Base-by-base conservation (phyloP, 2,329 filamentous ascomycete species). In the Fusarium bulbicola region DNA sequence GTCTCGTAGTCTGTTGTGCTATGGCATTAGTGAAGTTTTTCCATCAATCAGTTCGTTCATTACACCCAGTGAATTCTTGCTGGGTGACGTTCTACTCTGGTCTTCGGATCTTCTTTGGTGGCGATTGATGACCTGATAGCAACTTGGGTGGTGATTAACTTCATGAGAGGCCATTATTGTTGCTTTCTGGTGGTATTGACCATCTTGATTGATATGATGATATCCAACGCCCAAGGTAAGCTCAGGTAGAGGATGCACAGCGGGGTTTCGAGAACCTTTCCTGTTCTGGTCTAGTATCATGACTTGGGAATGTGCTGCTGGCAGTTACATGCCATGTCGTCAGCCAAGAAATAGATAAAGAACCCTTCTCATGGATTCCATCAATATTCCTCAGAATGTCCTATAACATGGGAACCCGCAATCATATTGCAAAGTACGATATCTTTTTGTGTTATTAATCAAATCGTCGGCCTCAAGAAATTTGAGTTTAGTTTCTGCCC, bases 91-190 rank as follows among this genome's bases (percentile, higher is more conserved):
- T n/a, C 7, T 32, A 16, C 21, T 49, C 10, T 49, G 21, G 21
- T 18, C 28, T n/a, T 32, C 3, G 10, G 21, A 32, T 10, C 6
- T 11, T 7, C 5, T 32, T 12, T 12, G 6, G 21, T 6, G 7
- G 3, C 32, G 0, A 6, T 32, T 1, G 28, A 2, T 4, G 24
- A 1, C 7, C 16, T 18, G 28, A 18, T 11, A n/a, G 11, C 11
- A 32, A 32, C 3, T 14, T 5, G 0, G 13, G 7, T 32, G 21
- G 11, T 49, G 3, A 13, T n/a, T 1, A 28, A 4, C 1, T 28
- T 7, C 5, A 28, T 47, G 7, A 4, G 28, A 32, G 14, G 3
- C 15, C 5, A 5, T 3, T 7, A 5, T 3, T 6, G 15, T 28
- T 32, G 6, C 46, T 49, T n/a, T 49, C 3, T 32, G 11, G 11